Conservation (phyloP, 441 rosid species). For the Populus hybrid region DNA sequence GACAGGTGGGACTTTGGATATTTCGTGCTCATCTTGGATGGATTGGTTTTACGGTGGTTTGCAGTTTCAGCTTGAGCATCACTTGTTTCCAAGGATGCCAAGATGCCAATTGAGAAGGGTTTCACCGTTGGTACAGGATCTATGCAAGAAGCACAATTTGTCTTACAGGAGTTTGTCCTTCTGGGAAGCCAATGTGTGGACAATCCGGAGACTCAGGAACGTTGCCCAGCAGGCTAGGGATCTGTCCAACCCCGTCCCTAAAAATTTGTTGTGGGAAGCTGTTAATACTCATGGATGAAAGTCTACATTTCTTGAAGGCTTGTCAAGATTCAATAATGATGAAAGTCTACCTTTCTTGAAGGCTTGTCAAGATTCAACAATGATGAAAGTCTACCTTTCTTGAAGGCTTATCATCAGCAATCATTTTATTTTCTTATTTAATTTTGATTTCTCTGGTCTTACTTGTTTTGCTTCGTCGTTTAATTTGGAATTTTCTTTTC, state of each 20-base stretch:
- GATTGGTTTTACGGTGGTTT: constrained; percentile 92
- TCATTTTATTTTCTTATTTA: neutral
- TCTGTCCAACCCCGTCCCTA: constrained; percentile 47
- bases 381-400: neutral
- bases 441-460: too few relatives aligned
- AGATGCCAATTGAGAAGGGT: constrained; percentile 70
- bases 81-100: constrained; percentile 85
- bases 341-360: too few relatives aligned
- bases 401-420: neutral
- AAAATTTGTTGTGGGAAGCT: constrained; percentile 84
- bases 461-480: too few relatives aligned
- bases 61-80: constrained; percentile 97
- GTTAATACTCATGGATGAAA: constrained; percentile 69
- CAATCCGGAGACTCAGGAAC: constrained; percentile 57
- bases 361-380: neutral
- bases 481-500: too few relatives aligned
- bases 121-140: constrained; percentile 68
- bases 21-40: constrained; percentile 72
- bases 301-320: too few relatives aligned
- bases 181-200: constrained; percentile 68
- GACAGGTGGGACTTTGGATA: constrained; percentile 74
- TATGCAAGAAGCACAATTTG: constrained; percentile 87
- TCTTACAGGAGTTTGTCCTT: constrained; percentile 77
- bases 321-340: too few relatives aligned
- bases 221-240: constrained; percentile 86